Evolutionary conservation across 2,329 filamentous ascomycete genomes (phyloP).

Genomic region (Ceratocystis variospora): DNA sequence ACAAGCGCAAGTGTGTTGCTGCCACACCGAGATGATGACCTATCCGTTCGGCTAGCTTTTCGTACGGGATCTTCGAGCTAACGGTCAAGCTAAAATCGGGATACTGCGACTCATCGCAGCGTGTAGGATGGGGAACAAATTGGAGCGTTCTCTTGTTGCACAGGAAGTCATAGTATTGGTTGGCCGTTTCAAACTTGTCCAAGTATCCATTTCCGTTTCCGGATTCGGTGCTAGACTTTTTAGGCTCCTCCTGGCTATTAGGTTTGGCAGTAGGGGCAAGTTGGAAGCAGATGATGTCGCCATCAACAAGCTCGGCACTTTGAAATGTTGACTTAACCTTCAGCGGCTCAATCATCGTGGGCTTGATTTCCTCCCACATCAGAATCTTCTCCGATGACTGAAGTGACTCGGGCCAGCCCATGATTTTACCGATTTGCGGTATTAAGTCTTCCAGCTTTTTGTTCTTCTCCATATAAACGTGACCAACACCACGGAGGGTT

Average conservation of each 20-base stretch:
- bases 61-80: conserved; percentile 81
- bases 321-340: conserved; percentile 83
- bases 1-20: conserved; percentile 80
- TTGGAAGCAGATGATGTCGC: conserved; percentile 94
- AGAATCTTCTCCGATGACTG: conserved; percentile 45
- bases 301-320: conserved; percentile 88
- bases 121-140: conserved; percentile 55
- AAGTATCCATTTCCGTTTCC: conserved; percentile 20
- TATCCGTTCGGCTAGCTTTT: conserved; percentile 71
- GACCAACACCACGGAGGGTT: conserved; percentile 59
- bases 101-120: conserved; percentile 43
- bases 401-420: conserved; percentile 73
- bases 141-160: conserved; percentile 67
- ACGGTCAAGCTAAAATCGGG: conserved; percentile 62
- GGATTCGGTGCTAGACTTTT: not conserved
- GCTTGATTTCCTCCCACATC: conserved; percentile 97
- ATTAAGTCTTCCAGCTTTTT: conserved; percentile 79
- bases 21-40: conserved; percentile 64
- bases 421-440: conserved; percentile 61
- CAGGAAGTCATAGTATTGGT: conserved; percentile 86
- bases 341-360: conserved; percentile 88
- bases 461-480: conserved; percentile 75
- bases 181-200: conserved; percentile 55
- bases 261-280: conserved; percentile 1
- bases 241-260: not conserved